Conservation (phyloP, 208 protist species). For the Sergeia podlipaevii region DNA sequence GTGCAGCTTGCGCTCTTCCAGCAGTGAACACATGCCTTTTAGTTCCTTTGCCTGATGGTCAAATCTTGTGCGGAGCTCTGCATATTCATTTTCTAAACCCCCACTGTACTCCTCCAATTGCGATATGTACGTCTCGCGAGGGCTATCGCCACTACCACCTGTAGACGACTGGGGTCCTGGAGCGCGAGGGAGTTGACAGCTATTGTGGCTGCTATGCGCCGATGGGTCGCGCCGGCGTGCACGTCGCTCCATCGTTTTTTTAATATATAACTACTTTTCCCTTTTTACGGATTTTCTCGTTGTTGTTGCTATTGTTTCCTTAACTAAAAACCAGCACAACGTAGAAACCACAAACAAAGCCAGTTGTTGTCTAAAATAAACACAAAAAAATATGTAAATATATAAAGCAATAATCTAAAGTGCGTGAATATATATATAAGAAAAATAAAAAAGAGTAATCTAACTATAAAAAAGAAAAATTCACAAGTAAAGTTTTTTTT, state of each 20-base stretch:
- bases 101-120: conserved; percentile 33
- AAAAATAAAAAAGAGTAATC: conserved; percentile 1
- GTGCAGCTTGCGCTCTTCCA: conserved; percentile 1
- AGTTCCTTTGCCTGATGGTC: background rate
- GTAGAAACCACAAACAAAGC: conserved; percentile 7
- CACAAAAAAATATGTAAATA: conserved; percentile 1
- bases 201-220: no score
- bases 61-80: conserved; percentile 2
- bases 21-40: background rate
- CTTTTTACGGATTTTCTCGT: no score
- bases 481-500: no score
- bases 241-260: no score
- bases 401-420: background rate
- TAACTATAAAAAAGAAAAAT: conserved; percentile 4
- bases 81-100: conserved; percentile 32
- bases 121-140: conserved; percentile 10
- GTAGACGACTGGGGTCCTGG: background rate
- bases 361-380: background rate
- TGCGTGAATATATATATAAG: background rate
- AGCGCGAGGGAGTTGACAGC: no score
- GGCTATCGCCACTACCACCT: no score
- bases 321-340: background rate
- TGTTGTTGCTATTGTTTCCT: no score
- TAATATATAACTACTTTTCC: no score
- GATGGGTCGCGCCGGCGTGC: no score